Percentiles rank a stretch among this genome's conserved stretches.
Conservation (phyloP, 2,329 filamentous ascomycete genomes). For the Orbilia javanica region DNA sequence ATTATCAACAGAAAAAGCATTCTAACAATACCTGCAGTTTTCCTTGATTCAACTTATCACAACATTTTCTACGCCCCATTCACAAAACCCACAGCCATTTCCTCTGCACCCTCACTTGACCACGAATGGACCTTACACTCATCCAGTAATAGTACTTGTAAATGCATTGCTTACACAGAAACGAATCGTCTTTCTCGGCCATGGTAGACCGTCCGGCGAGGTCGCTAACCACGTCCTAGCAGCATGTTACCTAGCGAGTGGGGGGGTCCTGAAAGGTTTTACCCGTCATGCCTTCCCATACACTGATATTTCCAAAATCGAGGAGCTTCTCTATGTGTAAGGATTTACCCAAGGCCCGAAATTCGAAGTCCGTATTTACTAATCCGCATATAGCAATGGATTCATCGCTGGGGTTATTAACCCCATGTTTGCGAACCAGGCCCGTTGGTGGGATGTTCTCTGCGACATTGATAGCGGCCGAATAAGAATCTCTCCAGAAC, state of each 20-base stretch:
- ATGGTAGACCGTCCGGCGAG: constrained; percentile 94
- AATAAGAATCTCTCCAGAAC: constrained; percentile 91
- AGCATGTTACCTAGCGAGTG: constrained; percentile 93
- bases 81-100: constrained; percentile 86
- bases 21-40: constrained; percentile 69
- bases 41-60: constrained; percentile 97
- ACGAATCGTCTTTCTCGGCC: constrained; percentile 92
- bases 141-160: constrained; percentile 92
- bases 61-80: constrained; percentile 86
- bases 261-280: constrained; percentile 91
- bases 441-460: constrained; percentile 97
- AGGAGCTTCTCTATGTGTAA: constrained; percentile 87
- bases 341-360: not conserved
- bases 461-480: constrained; percentile 92
- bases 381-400: constrained; percentile 71
- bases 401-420: constrained; percentile 99
- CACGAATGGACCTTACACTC: constrained; percentile 87
- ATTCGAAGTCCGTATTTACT: not conserved
- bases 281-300: constrained; percentile 97
- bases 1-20: constrained; percentile 4
- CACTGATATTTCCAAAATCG: constrained; percentile 96
- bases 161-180: constrained; percentile 97
- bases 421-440: constrained; percentile 92
- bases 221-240: constrained; percentile 98
- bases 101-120: constrained; percentile 90